Evolutionary conservation across 768 basidiomycete genomes (phyloP), one percentile per base, ranked within the genome.

Genomic region (Tylopilus sp.): DNA sequence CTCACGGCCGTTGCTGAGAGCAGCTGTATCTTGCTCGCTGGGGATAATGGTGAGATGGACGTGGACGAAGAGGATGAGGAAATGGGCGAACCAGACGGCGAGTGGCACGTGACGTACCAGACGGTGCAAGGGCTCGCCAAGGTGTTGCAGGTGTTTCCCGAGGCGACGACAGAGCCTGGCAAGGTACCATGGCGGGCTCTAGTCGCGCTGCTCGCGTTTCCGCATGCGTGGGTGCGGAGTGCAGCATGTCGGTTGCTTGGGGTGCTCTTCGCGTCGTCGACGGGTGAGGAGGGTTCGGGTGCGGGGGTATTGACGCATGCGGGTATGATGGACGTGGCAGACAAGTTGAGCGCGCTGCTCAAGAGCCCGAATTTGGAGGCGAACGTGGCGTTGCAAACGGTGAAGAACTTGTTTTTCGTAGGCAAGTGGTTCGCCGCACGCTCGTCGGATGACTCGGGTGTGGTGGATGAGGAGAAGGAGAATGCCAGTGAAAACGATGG

Each of bases 351-450:
- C 40, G 66, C 82, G 18, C 84, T 98, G 64, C 77, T 99, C 53
- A 88, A 86, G 70, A 92, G 93, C 61, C 78, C 84, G 15, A 80
- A 90, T 53, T 69, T 92, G 40, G 88, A 90, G 57, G 83, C 84
- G 21, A 62, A 77, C 0, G 75, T 91, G n/a, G 77, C 84, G 52
- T 64, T 92, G 57, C 92, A 98, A 70, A 71, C 91, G 10, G 91
- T 95, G 59, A 98, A 97, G 74, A 92, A 98, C 60, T 68, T 98
- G 22, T 92, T 95, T 61, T 94, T 88, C 63, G 72, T 95, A n/a
- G 91, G 90, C 21, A 94, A 91, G 69, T 86, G 86, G 66, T 95
- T 91, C 67, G 52, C 25, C 76, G 74, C 52, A 69, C 75, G 35
- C 22, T 10, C 22, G 63, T 78, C 30, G 69, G 75, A 58, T 50